phyloP scores from a whole-genome alignment of 108 stramenopile species.

The Schizochytrium sp. region DNA sequence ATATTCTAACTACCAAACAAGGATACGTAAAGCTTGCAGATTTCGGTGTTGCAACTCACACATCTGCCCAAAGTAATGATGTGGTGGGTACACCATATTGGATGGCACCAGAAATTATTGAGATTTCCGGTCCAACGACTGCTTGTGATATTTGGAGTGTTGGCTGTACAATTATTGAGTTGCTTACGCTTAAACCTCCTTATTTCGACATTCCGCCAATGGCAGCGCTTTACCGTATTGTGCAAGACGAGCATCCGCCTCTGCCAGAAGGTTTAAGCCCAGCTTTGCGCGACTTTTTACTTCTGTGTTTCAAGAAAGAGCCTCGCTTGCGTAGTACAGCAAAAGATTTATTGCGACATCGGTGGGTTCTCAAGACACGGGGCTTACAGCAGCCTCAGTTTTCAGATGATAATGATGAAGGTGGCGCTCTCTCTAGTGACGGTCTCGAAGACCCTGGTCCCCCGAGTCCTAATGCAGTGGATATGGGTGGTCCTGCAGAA shows the following conservation, averaged over 20 bases:
- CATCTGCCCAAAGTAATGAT: conserved; percentile 61
- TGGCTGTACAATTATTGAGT: conserved; percentile 77
- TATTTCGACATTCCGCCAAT: conserved; percentile 76
- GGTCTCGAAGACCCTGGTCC: neutral
- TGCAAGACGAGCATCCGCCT: conserved; percentile 75
- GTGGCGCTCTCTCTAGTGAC: conserved; percentile 19
- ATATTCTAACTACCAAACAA: conserved; percentile 74
- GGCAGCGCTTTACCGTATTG: conserved; percentile 75
- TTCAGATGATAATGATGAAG: neutral
- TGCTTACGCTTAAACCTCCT: conserved; percentile 75
- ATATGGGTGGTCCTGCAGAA: neutral
- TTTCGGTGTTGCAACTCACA: conserved; percentile 69
- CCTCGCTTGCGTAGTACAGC: conserved; percentile 62
- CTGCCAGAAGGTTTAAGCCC: conserved; percentile 70
- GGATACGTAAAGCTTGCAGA: conserved; percentile 72
- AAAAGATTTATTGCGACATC: conserved; percentile 10
- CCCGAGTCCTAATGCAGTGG: too few relatives aligned
- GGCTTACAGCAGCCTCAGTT: conserved; percentile 54
- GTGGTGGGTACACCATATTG: conserved; percentile 77
- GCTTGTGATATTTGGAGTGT: conserved; percentile 77
- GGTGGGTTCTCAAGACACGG: conserved; percentile 53
- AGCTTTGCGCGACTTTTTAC: conserved; percentile 71
- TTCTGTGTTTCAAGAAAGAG: conserved; percentile 74
- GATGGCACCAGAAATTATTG: conserved; percentile 80
- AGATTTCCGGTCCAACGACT: conserved; percentile 74